Conservation (phyloP, 305 asterid genomes). For the Ajuga reptans region DNA sequence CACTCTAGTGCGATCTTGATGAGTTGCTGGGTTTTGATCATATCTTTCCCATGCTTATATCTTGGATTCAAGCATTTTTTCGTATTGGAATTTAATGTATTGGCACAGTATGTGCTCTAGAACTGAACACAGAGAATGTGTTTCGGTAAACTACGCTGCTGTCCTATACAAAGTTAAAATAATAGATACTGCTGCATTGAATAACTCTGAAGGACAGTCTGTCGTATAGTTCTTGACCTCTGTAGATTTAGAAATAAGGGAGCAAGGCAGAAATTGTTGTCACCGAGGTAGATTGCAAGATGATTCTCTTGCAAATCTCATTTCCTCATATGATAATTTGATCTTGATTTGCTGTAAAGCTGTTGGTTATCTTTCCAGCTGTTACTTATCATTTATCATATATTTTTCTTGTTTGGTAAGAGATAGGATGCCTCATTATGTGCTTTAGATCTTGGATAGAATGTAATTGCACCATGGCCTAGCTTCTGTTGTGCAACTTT, state of each 20-base stretch:
- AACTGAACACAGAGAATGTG: not conserved
- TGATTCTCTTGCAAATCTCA: not conserved
- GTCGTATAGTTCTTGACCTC: not conserved
- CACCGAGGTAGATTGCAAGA: not conserved
- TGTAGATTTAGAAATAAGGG: too few species aligned
- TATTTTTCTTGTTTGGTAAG: not conserved
- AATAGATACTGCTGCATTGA: not conserved
- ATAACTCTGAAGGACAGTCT: not conserved
- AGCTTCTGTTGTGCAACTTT: not conserved
- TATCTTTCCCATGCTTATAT: not conserved
- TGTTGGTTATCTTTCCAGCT: not conserved
- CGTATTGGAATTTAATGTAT: not conserved
- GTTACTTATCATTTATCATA: not conserved
- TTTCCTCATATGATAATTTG: not conserved
- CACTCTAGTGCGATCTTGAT: not conserved
- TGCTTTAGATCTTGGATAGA: not conserved
- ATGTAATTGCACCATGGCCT: not conserved
- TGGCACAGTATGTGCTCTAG: not conserved
- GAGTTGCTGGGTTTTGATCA: conserved; percentile 6
- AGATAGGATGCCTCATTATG: conserved; percentile 1
- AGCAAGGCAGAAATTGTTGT: not conserved
- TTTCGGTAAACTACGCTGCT: not conserved
- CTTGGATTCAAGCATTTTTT: not conserved
- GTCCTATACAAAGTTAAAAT: too few species aligned
- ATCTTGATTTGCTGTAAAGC: conserved; percentile 3